Base-by-base conservation (phyloP, 441 rosid species). In the Eutrema salsugineum region DNA sequence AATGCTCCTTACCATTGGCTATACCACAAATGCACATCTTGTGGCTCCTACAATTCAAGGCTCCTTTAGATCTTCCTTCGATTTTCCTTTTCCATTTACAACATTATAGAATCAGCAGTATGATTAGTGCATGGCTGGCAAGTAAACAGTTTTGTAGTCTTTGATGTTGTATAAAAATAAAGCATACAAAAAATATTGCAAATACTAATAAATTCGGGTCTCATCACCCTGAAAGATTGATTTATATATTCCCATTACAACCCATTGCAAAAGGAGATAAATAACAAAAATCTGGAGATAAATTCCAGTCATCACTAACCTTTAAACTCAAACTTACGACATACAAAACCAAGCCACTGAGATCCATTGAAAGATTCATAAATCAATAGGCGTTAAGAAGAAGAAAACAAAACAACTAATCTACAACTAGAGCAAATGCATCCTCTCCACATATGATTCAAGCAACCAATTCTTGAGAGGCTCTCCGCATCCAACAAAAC, bases 401-500 rank as follows among this genome's bases (percentile, higher is more conserved):
- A 44, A 33, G 2, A 10, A 30, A 61, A 32, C 35, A 33, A 44
- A 53, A 44, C 42, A 68, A 4, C 55, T 53, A 44, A 56, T 47
- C 76, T 70, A 57, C 35, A 58, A 71, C 83, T 83, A 92, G 51
- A 94, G 81, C 58, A 94, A 78, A 87, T 92, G 98, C 99, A 94
- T 94, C 74, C 94, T 84, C 69, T 94, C 97, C 71, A 89, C 96
- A 24, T 84, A 87, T 4, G 98, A 84, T 68, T 94, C 89, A 66
- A 73, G 87, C 69, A 94, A 77, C 94, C 98, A 94, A 5, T 82
- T 77, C 64, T 78, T 87, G 9, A 88, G 93, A 20, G 98, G 87
- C 82, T 94, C 91, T 7, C 93, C 96, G 8, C 88, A 78, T 49
- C 97, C 98, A 12, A 94, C 83, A 77, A 94, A 92, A 64, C 98